Evolutionary conservation across 306 rosid species (phyloP).

Genomic region (Begonia masoniana): DNA sequence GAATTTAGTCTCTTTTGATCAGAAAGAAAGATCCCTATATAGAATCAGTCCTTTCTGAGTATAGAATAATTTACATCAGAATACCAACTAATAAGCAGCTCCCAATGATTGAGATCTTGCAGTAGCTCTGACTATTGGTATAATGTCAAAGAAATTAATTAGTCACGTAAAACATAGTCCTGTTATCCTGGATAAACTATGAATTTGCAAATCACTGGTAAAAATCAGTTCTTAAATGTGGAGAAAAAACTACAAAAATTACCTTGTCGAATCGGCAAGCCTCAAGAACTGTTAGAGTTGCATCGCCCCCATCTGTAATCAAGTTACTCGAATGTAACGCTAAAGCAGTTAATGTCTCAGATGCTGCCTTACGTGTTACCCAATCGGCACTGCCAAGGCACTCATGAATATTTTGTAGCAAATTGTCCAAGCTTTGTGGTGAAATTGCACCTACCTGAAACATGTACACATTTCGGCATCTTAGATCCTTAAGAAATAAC

Average conservation of each 20-base stretch:
- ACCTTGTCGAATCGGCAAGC: constrained; percentile 95
- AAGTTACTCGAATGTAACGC: constrained; percentile 74
- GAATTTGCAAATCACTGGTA: too few relatives aligned
- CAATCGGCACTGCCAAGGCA: constrained; percentile 78
- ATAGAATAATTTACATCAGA: too few relatives aligned
- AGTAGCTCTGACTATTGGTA: too few relatives aligned
- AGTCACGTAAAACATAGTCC: too few relatives aligned
- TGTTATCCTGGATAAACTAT: too few relatives aligned
- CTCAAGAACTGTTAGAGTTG: constrained; percentile 61
- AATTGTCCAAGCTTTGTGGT: constrained; percentile 68
- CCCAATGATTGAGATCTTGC: too few relatives aligned
- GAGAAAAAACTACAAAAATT: constrained; percentile 9
- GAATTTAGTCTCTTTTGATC: too few relatives aligned
- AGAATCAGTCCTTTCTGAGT: too few relatives aligned
- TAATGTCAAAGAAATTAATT: too few relatives aligned
- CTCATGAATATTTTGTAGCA: constrained; percentile 64
- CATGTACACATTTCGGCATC: constrained; percentile 11
- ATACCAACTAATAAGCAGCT: too few relatives aligned
- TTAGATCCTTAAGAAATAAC: too few relatives aligned
- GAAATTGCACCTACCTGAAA: constrained; percentile 82
- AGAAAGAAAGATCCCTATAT: neutral
- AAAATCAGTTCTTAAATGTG: too few relatives aligned
- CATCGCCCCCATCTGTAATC: constrained; percentile 38
- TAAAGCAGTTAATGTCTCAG: constrained; percentile 59
- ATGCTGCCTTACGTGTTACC: constrained; percentile 99